Base-by-base conservation (phyloP, 2,329 filamentous ascomycete species). In the Clarireedia hainanense region DNA sequence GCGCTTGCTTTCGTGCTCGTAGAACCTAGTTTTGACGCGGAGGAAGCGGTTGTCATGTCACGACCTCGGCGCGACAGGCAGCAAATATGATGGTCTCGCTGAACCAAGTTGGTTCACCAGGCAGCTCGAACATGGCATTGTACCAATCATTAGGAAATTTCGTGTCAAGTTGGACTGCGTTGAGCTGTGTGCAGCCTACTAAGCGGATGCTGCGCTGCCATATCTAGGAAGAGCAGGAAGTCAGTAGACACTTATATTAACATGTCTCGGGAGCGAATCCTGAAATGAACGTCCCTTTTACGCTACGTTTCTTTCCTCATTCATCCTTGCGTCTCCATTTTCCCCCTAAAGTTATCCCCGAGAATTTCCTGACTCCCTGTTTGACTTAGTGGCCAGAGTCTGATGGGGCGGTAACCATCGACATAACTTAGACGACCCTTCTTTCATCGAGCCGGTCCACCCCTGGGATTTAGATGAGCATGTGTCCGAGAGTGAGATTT, bases 351-450 rank as follows among this genome's bases (percentile, higher is more conserved):
- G 30, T 47, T 34, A 15, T 47, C 15, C 46, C 46, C 17, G 12
- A 34, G n/a, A 47, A 17, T 34, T 47, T 47, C 15, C 46, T 47
- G n/a, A 34, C 9, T 30, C 46, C 46, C 12, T 17, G 46, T 24
- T 30, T n/a, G 48, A 67, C 17, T 59, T 59, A 69, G 55, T 69
- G 64, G 65, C 50, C 51, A 7, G 58, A 67, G 7, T 66, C 61
- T 43, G 37, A 43, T 36, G 55, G 46, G 46, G 46, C 46, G 46
- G 46, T 34, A 1, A 10, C 14, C 46, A 34, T 34, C 26, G 46
- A 6, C 1, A 20, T n/a, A 46, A 34, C 46, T 10, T 47, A 6
- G 46, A 47, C 46, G 46, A 47, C 34, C 26, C 46, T n/a, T 47
- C 46, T 47, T 47, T 47, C 26, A 47, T 47, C 46, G 15, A 47